phyloP scores from a whole-genome alignment of 495 filamentous ascomycete species.

The Aspergillus saccharolyticus region DNA sequence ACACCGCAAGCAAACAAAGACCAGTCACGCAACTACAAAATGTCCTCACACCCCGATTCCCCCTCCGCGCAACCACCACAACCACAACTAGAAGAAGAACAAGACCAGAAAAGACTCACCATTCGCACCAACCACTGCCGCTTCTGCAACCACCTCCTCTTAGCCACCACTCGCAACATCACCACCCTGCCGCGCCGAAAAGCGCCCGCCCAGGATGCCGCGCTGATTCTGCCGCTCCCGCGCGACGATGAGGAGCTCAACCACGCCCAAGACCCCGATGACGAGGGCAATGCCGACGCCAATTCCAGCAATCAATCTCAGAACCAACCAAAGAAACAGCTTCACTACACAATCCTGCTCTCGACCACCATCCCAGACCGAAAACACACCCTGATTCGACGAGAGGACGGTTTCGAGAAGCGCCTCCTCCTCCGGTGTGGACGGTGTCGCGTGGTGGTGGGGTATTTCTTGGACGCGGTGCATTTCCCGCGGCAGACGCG shows the following conservation, averaged over 20 bases:
- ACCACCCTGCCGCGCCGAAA: conserved; percentile 49
- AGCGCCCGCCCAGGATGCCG: conserved; percentile 23
- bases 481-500: conserved; percentile 23
- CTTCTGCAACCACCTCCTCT: conserved; percentile 65
- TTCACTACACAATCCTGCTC: conserved; percentile 47
- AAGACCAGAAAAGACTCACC: conserved; percentile 17
- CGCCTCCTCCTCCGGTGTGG: conserved; percentile 55
- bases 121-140: conserved; percentile 68
- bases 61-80: not conserved
- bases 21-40: no score
- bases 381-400: conserved; percentile 49
- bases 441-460: conserved; percentile 59
- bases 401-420: conserved; percentile 73
- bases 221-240: conserved; percentile 25
- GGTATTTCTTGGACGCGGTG: conserved; percentile 48
- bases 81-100: not conserved
- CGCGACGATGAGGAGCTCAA: not conserved
- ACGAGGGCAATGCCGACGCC: not conserved
- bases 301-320: no score
- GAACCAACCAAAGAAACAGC: conserved; percentile 10
- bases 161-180: conserved; percentile 58
- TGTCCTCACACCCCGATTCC: no score
- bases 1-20: no score
- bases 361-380: conserved; percentile 44
- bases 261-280: not conserved